Base-by-base conservation (phyloP, 1,284 basidiomycete species). In the Trichosporon asahii region DNA sequence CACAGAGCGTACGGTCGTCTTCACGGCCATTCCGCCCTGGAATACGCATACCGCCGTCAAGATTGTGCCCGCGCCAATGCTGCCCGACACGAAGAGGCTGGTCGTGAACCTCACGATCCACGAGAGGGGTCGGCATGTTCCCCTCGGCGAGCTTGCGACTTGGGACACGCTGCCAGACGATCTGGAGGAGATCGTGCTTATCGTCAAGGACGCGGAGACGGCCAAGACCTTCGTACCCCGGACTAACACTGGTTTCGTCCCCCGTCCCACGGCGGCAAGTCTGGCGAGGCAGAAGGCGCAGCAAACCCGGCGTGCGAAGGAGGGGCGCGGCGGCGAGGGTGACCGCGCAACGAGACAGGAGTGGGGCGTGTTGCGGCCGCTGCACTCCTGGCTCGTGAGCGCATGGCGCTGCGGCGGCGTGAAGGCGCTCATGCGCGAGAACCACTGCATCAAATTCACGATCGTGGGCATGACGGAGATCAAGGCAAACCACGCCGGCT, bases 371-470 rank as follows among this genome's bases (percentile, higher is more conserved):
- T 27, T 60, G 12, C 55, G 29, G 3, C 55, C 55, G 12, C 55
- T 60, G 27, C 29, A 60, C 55, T 27, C 55, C 25, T 60, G 55
- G 55, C 55, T 60, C 55, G 55, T 27, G 2, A 15, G 14, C 15
- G 55, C 55, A 14, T 60, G 55, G 55, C 55, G 55, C 25, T 60
- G 27, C 55, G 55, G 55, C 55, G 55, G 55, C 55, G 55, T 60
- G 9, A 27, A 31, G 14, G 55, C 55, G 55, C 55, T 60, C 55
- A 29, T 14, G 27, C 25, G 55, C 25, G 55, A 60, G 29, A n/a
- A 31, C 3, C 55, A 31, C 55, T 15, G 29, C 15, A 60, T 60
- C 55, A 14, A 12, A 14, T 11, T 60, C 55, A 60, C 55, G 14
- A 60, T 60, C 27, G 55, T 60, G 14, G 55, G 55, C 55, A 27